Conservation (phyloP, 2,329 filamentous ascomycete genomes). For the Penicillium sp. region DNA sequence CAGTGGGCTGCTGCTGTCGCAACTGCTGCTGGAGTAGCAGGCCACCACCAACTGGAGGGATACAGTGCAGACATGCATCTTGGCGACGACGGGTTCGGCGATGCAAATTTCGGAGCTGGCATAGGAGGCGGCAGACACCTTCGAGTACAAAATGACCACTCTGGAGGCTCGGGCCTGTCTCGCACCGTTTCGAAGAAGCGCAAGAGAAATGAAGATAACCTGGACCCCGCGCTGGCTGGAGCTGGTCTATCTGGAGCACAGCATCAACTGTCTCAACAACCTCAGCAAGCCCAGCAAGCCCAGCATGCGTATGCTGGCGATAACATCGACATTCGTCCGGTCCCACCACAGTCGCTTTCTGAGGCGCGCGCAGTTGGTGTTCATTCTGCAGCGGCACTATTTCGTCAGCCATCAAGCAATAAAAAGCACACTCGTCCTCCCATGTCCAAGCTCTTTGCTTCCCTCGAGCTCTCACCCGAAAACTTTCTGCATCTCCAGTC, state of each 20-base stretch:
- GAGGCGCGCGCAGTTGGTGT: conserved; percentile 54
- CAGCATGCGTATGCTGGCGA: conserved; percentile 34
- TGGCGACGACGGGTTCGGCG: conserved; percentile 43
- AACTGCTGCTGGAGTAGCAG: conserved; percentile 52
- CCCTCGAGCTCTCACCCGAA: conserved; percentile 58
- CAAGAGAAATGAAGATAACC: conserved; percentile 43
- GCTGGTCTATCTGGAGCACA: conserved; percentile 29
- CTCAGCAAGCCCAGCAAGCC: conserved; percentile 28
- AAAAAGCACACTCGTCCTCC: conserved; percentile 61
- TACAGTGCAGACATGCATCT: conserved; percentile 44
- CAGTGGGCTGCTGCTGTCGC: conserved; percentile 50
- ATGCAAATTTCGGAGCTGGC: conserved; percentile 35
- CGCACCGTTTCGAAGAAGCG: conserved; percentile 43
- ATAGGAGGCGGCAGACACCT: conserved; percentile 31
- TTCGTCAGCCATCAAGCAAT: conserved; percentile 52
- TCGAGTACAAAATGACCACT: conserved; percentile 32
- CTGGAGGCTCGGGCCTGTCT: conserved; percentile 34
- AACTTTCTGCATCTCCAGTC: conserved; percentile 59
- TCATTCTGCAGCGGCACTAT: conserved; percentile 57
- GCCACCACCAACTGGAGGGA: conserved; percentile 43
- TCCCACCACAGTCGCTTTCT: conserved; percentile 41
- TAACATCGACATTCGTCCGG: conserved; percentile 39
- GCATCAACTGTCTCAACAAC: conserved; percentile 28
- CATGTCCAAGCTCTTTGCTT: conserved; percentile 60
- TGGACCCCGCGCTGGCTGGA: conserved; percentile 40